These are phyloP conservation scores for Diacronema lutheri DNA, from an alignment of 78 protist genomes.

Conservation along the genomic window DNA sequence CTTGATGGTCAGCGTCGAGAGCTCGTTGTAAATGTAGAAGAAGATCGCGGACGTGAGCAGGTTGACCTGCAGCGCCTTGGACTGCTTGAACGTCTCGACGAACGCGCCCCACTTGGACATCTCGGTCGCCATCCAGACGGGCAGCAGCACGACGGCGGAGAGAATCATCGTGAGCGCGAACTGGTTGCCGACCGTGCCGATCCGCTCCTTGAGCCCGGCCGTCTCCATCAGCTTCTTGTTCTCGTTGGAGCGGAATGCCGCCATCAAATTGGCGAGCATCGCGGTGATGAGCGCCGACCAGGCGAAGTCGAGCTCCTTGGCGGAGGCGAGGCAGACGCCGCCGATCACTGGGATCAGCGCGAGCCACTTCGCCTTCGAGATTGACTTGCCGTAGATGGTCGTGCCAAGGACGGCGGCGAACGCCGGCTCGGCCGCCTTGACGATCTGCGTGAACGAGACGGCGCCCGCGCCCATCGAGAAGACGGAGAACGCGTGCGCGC, in stretches of 20 bases:
- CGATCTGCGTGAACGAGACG: slow-evolving; percentile 45
- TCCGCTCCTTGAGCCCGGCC: slow-evolving; percentile 23
- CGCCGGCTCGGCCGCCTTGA: slow-evolving; percentile 48
- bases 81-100: background rate
- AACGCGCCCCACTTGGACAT: background rate
- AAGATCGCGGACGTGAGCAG: slow-evolving; percentile 23
- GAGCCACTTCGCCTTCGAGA: slow-evolving; percentile 37
- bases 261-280: slow-evolving; percentile 29
- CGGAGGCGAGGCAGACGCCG: slow-evolving; percentile 42
- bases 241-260: slow-evolving; percentile 45
- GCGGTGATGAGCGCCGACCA: slow-evolving; percentile 26
- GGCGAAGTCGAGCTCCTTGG: slow-evolving; percentile 35
- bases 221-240: slow-evolving; percentile 41
- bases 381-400: background rate
- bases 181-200: slow-evolving; percentile 40
- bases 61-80: background rate
- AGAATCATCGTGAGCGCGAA: slow-evolving; percentile 37
- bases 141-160: slow-evolving; percentile 19
- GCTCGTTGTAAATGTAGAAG: slow-evolving; percentile 41
- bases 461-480: slow-evolving; percentile 34
- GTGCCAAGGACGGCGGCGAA: slow-evolving; percentile 34
- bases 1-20: slow-evolving; percentile 42
- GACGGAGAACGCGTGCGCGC: slow-evolving; percentile 25
- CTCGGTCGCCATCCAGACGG: slow-evolving; percentile 1
- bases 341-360: slow-evolving; percentile 45